Evolutionary conservation across 306 rosid genomes (phyloP).

Genomic region (Adenanthera pavonina): DNA sequence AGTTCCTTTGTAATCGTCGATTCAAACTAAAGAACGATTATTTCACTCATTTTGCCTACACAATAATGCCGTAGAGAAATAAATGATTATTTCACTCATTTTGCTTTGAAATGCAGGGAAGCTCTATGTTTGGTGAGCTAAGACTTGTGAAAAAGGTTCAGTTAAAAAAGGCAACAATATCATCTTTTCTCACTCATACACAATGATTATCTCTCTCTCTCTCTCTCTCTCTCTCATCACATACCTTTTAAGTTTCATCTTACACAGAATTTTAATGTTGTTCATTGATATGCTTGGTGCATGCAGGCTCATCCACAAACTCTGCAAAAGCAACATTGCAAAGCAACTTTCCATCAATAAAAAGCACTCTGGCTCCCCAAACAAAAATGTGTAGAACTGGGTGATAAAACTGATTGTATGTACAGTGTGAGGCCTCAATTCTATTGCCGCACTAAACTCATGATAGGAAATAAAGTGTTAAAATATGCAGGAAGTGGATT

Average conservation of each 20-base stretch:
- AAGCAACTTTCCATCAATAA: slow-evolving; percentile 67
- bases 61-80: too few species aligned
- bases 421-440: slow-evolving; percentile 51
- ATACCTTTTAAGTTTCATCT: neutral
- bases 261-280: neutral
- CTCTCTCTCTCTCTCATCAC: neutral
- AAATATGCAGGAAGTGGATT: neutral
- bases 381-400: slow-evolving; percentile 67
- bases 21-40: neutral
- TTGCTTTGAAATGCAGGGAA: slow-evolving; percentile 36
- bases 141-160: slow-evolving; percentile 45
- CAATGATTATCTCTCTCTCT: too few species aligned
- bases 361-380: slow-evolving; percentile 53
- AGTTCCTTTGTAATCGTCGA: slow-evolving; percentile 30
- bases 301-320: slow-evolving; percentile 62
- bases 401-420: slow-evolving; percentile 56
- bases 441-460: neutral
- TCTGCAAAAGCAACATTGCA: slow-evolving; percentile 52
- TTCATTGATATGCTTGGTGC: neutral
- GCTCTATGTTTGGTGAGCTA: slow-evolving; percentile 47
- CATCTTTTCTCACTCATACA: neutral
- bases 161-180: slow-evolving; percentile 37
- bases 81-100: too few species aligned
- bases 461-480: neutral
- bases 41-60: too few species aligned